phyloP scores from a whole-genome alignment of 371 early-diverging fungal genomes.

The Syncephalastrum racemosum region DNA sequence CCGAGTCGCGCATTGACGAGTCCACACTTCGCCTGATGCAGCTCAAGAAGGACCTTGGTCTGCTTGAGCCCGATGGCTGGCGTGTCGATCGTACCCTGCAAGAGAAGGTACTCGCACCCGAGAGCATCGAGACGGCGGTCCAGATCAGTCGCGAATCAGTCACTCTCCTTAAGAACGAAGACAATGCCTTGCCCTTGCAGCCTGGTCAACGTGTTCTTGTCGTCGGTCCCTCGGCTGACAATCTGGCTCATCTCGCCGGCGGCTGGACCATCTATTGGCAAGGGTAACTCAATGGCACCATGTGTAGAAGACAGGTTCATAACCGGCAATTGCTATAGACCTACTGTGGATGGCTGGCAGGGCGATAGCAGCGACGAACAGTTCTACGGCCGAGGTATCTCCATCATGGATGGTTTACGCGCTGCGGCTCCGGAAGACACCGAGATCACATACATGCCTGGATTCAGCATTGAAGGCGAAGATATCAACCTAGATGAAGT shows the following conservation, averaged over 20 bases:
- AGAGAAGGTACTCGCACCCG: slow-evolving; percentile 33
- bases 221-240: slow-evolving; percentile 51
- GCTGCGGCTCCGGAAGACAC: slow-evolving; percentile 35
- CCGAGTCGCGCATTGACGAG: slow-evolving; percentile 45
- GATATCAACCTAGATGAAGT: slow-evolving; percentile 32
- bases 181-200: slow-evolving; percentile 46
- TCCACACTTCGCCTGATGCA: slow-evolving; percentile 54
- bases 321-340: slow-evolving; percentile 8
- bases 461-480: slow-evolving; percentile 26
- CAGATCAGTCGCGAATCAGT: slow-evolving; percentile 59
- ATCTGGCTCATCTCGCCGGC: slow-evolving; percentile 48
- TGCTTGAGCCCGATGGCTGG: slow-evolving; percentile 50
- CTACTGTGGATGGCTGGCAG: slow-evolving; percentile 35
- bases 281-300: slow-evolving; percentile 20
- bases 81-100: slow-evolving; percentile 32
- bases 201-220: slow-evolving; percentile 34
- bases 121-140: slow-evolving; percentile 46
- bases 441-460: slow-evolving; percentile 30
- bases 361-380: slow-evolving; percentile 46
- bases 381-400: slow-evolving; percentile 49
- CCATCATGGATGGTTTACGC: slow-evolving; percentile 44
- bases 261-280: slow-evolving; percentile 67
- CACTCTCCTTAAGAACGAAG: slow-evolving; percentile 56
- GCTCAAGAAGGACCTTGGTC: slow-evolving; percentile 61
- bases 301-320: background rate